Conservation (phyloP, 305 asterid species). For the Euphrasia arctica region DNA sequence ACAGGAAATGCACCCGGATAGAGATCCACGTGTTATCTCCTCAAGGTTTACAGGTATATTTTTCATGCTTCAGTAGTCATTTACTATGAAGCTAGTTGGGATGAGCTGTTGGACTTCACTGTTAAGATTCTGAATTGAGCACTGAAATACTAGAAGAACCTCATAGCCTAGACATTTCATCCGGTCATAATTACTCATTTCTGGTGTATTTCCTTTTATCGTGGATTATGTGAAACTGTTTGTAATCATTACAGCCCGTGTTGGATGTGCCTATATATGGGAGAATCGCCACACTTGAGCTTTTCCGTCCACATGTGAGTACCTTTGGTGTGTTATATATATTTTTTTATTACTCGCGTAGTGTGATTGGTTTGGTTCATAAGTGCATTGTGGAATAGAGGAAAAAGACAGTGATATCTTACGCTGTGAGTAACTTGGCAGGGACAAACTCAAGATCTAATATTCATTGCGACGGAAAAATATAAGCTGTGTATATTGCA, state of each 20-base stretch:
- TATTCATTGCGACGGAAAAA: slow-evolving; percentile 89
- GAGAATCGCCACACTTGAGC: slow-evolving; percentile 97
- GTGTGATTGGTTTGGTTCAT: slow-evolving; percentile 3
- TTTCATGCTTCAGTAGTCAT: slow-evolving; percentile 12
- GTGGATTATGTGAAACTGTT: slow-evolving; percentile 2
- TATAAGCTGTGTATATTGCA: slow-evolving; percentile 90
- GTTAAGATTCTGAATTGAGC: not conserved
- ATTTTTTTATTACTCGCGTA: slow-evolving; percentile 6
- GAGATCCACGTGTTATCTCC: slow-evolving; percentile 86
- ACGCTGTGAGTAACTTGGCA: slow-evolving; percentile 31
- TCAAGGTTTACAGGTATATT: slow-evolving; percentile 84
- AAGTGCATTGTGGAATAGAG: slow-evolving; percentile 4
- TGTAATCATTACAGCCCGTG: slow-evolving; percentile 65
- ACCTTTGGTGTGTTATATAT: slow-evolving; percentile 5
- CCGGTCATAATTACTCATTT: not conserved
- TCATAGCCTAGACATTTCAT: not conserved
- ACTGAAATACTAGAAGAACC: not conserved
- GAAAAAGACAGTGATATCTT: not conserved
- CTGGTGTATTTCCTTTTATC: not conserved
- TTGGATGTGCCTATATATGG: slow-evolving; percentile 99
- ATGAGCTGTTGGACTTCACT: not conserved
- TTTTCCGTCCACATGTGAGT: slow-evolving; percentile 98
- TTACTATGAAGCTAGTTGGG: slow-evolving; percentile 17
- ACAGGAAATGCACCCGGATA: slow-evolving; percentile 91
- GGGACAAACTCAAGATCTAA: slow-evolving; percentile 96